A percentile compares a stretch with the other conserved stretches of the same genome.
Conservation (phyloP, 2,329 filamentous ascomycete genomes). For the Penicillium fuscoglaucum region DNA sequence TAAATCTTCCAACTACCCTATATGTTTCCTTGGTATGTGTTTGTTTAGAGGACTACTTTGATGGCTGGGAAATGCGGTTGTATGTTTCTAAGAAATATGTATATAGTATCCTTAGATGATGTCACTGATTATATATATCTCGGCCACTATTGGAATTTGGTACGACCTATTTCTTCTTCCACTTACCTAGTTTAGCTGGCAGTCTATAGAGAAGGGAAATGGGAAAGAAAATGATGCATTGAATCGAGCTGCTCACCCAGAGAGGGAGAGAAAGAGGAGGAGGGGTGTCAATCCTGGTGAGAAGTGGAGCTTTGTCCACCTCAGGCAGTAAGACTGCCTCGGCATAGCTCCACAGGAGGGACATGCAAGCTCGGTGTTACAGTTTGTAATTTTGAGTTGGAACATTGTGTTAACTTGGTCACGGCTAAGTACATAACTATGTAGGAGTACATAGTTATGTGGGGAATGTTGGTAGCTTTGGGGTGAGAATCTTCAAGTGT, state of each 20-base stretch:
- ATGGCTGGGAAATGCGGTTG: background rate
- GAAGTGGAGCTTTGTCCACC: background rate
- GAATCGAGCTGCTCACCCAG: background rate
- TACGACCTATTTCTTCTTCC: background rate
- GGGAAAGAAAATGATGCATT: background rate
- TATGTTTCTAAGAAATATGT: background rate
- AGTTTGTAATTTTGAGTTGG: background rate
- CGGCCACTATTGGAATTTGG: background rate
- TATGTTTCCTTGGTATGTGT: background rate
- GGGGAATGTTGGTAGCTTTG: background rate
- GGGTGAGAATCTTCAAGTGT: background rate
- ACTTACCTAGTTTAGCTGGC: background rate
- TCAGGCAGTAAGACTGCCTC: background rate
- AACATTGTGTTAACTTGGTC: background rate
- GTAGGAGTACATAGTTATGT: background rate
- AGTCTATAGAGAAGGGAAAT: background rate
- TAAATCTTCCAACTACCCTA: background rate
- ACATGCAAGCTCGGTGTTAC: no score
- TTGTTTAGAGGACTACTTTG: background rate
- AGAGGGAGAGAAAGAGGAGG: background rate
- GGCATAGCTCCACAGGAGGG: no score
- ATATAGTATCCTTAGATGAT: background rate
- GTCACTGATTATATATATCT: background rate
- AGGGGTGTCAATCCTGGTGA: background rate
- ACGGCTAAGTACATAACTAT: background rate